A percentile compares a stretch with the other conserved stretches of the same genome.
Conservation (phyloP, 371 early-diverging fungal species). For the Dichotomocladium elegans region DNA sequence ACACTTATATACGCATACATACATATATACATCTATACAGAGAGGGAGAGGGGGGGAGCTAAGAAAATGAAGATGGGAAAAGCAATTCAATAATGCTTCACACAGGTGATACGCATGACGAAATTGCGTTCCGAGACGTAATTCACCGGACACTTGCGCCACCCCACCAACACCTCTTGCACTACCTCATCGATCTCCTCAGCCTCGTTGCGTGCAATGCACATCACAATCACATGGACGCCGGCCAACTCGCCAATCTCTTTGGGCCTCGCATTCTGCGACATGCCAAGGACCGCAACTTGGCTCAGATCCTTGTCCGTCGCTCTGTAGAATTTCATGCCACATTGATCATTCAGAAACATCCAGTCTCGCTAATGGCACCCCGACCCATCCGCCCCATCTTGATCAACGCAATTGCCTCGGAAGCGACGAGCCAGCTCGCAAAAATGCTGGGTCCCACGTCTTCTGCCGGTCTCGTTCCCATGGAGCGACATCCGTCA, state of each 20-base stretch:
- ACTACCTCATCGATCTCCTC: conserved; percentile 60
- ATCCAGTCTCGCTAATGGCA: background rate
- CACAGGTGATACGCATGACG: conserved; percentile 9
- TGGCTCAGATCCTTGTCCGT: conserved; percentile 53
- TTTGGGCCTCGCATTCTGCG: conserved; percentile 61
- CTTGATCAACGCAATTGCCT: background rate
- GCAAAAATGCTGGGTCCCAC: no score
- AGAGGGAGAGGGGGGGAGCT: no score
- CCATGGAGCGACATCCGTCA: background rate
- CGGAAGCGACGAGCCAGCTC: background rate
- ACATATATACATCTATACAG: no score
- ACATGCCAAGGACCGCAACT: conserved; percentile 50
- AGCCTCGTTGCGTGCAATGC: conserved; percentile 50
- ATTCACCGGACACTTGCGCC: conserved; percentile 50
- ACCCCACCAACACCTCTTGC: conserved; percentile 53
- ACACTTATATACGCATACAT: background rate
- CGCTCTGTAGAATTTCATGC: conserved; percentile 53
- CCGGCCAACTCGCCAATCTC: conserved; percentile 55
- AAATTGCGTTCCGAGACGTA: conserved; percentile 46
- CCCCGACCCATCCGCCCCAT: background rate
- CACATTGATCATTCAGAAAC: conserved; percentile 23
- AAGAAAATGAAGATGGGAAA: no score
- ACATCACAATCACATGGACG: conserved; percentile 48
- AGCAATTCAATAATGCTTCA: no score
- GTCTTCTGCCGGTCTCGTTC: background rate